These are phyloP conservation scores for Nepenthes gracilis DNA, from an alignment of 148 eudicot species.

Conservation along the genomic window DNA sequence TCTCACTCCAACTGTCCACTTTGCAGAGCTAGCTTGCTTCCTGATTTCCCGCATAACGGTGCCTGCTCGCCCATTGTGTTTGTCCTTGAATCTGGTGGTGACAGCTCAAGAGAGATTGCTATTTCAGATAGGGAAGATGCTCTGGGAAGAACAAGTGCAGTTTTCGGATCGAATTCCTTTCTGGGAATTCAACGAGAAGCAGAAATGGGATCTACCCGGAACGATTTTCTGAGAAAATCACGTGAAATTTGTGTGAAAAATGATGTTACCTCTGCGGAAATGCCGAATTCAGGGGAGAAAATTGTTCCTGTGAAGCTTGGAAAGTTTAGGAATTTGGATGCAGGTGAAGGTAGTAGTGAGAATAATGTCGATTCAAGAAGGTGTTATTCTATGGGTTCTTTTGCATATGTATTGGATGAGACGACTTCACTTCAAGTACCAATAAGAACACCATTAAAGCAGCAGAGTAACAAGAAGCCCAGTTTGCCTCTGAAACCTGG, in stretches of 20 bases:
- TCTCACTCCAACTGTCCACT: slow-evolving; percentile 26
- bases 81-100: slow-evolving; percentile 72
- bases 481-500: slow-evolving; percentile 26
- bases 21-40: slow-evolving; percentile 17
- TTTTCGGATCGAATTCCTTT: not conserved
- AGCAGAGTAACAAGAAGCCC: slow-evolving; percentile 22
- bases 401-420: slow-evolving; percentile 87
- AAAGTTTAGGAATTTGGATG: slow-evolving; percentile 53
- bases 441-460: slow-evolving; percentile 42
- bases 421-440: slow-evolving; percentile 56
- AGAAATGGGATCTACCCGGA: not conserved
- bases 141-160: slow-evolving; percentile 10
- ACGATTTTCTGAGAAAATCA: slow-evolving; percentile 15
- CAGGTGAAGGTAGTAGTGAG: slow-evolving; percentile 28
- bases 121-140: not conserved
- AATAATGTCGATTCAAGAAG: slow-evolving; percentile 44
- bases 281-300: slow-evolving; percentile 23
- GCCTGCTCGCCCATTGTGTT: slow-evolving; percentile 38
- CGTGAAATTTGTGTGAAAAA: slow-evolving; percentile 16
- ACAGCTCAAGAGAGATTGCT: slow-evolving; percentile 44
- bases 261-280: not conserved
- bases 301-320: slow-evolving; percentile 70
- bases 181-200: not conserved
- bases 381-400: slow-evolving; percentile 93
- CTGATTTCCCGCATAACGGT: not conserved